Base-by-base conservation (phyloP, 129 eudicot species). In the Tagetes patula region DNA sequence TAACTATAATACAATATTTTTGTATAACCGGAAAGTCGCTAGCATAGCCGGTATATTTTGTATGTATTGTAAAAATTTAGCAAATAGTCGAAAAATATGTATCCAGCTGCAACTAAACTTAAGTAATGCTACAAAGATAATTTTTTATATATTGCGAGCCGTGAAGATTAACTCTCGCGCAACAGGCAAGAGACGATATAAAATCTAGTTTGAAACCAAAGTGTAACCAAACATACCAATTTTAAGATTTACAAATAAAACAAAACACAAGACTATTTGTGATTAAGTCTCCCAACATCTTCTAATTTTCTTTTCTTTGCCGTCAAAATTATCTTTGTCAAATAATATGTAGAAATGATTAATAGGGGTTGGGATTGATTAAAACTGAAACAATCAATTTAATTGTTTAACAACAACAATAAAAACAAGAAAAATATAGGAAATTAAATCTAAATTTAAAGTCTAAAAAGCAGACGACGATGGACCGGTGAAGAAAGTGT, bases 201-300 rank as follows among this genome's bases (percentile, higher is more conserved):
- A 20, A 20, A 20, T 20, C 27, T 20, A 20, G 27, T 20, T 20
- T 20, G 27, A 20, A 66, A 14, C 36, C 5, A 52, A 54, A 72
- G 45, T 39, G 63, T 74, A 70, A 45, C 61, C 62, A 54, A 74
- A 67, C 62, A 68, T 7, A 3, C 31, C 62, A 36, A 43, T 52
- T 65, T 4, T n/a, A 6, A 12, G 30, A 58, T 14, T 42, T 8
- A 55, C 59, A 12, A 10, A 10, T 67, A 4, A 69, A 0, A 20
- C 27, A 67, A 38, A 82, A 91, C 97, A 88, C 80, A 79, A 91
- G 91, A 55, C 85, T 66, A 62, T 75, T 83, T 50, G 87, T 83
- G 50, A 91, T 76, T 33, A 91, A 79, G 37, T 88, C 96, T 14
- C 87, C 97, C 71, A 88, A 79, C 97, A 91, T 91, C 80, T 70